These are phyloP conservation scores for Colletotrichum melonis DNA, from an alignment of 2,329 filamentous ascomycete species.

Conservation along the genomic window DNA sequence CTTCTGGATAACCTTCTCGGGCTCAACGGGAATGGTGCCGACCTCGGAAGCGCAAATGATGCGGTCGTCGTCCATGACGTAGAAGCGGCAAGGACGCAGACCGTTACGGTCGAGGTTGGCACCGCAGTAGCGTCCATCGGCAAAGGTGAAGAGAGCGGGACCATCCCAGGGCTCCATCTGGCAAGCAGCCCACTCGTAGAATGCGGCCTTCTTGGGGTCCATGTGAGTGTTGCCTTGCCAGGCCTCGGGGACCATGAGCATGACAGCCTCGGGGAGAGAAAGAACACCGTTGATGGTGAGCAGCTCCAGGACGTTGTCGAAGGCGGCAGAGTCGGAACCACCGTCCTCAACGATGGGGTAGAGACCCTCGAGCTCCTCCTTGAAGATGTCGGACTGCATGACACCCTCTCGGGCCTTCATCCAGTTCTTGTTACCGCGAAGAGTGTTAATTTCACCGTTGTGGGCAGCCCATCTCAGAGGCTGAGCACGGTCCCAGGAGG, in stretches of 20 bases:
- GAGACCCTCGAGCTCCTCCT: constrained; percentile 88
- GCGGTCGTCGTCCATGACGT: constrained; percentile 94
- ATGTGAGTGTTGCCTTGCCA: constrained; percentile 95
- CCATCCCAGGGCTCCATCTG: constrained; percentile 99
- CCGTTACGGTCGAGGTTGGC: constrained; percentile 97
- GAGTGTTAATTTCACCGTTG: constrained; percentile 98
- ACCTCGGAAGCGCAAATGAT: constrained; percentile 98
- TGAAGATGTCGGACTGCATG: constrained; percentile 92
- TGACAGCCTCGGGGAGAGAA: constrained; percentile 94
- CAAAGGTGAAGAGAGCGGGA: constrained; percentile 95
- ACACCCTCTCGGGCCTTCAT: constrained; percentile 97
- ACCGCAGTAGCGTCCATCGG: constrained; percentile 95
- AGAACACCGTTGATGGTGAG: constrained; percentile 96
- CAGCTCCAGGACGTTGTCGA: constrained; percentile 95
- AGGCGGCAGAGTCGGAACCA: constrained; percentile 95
- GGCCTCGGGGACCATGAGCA: constrained; percentile 98
- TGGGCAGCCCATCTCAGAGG: constrained; percentile 96
- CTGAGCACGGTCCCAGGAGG: constrained; percentile 97
- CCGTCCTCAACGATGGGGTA: constrained; percentile 98
- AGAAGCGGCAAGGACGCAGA: constrained; percentile 94
- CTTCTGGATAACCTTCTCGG: constrained; percentile 91
- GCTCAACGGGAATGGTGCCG: constrained; percentile 90
- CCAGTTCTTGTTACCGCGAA: constrained; percentile 99
- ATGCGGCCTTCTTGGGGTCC: constrained; percentile 95
- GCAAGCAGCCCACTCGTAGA: constrained; percentile 98